phyloP scores from a whole-genome alignment of 202 grass and related monocot species.

The Thinopyrum obtusiflorum region DNA sequence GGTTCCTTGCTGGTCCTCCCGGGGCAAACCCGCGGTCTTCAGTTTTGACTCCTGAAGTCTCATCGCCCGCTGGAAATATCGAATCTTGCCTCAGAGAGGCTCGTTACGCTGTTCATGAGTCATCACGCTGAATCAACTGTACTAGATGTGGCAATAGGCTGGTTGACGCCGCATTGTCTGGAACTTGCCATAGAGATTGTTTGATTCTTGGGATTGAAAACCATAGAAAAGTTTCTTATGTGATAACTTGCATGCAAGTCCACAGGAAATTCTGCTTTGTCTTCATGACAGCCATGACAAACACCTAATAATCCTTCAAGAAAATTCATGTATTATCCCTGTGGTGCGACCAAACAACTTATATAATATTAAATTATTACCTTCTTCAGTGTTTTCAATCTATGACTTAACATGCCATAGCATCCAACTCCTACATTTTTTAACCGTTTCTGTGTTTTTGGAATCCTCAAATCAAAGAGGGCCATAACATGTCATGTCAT shows the following conservation, averaged over 20 bases:
- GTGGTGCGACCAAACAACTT: background rate
- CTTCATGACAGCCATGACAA: background rate
- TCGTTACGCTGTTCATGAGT: background rate
- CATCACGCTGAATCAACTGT: background rate
- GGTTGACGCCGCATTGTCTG: background rate
- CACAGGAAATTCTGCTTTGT: background rate
- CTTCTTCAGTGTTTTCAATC: no score
- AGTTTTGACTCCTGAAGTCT: background rate
- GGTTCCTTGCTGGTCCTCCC: background rate
- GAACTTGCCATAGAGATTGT: no score
- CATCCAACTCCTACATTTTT: background rate
- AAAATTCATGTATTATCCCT: background rate
- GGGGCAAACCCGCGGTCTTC: background rate
- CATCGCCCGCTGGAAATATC: background rate
- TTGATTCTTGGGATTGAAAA: no score
- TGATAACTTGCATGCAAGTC: no score
- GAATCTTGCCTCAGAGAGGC: background rate
- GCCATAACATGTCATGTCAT: background rate
- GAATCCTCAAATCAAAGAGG: background rate
- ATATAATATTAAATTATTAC: background rate
- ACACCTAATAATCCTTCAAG: background rate
- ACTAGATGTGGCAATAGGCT: background rate
- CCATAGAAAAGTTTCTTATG: no score
- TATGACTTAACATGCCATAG: background rate
- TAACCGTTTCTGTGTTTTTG: background rate